Evolutionary conservation across 108 stramenopile genomes (phyloP).

Genomic region (Bacterosira constricta): DNA sequence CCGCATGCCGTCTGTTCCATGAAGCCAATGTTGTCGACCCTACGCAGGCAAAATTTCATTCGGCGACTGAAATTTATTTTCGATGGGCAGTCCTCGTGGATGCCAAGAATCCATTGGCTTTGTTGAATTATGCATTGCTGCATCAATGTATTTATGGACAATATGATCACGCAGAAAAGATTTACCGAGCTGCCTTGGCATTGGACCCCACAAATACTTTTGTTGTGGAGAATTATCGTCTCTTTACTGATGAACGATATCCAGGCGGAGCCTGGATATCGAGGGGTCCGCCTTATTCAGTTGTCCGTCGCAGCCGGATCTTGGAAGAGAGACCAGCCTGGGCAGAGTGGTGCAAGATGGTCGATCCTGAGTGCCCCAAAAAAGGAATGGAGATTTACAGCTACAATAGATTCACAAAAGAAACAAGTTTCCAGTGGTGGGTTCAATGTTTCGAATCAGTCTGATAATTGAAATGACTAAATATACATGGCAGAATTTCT

Average conservation of each 20-base stretch:
- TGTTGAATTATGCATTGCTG: conserved; percentile 61
- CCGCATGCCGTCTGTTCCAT: conserved; percentile 47
- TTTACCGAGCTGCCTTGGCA: conserved; percentile 56
- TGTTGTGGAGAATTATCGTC: conserved; percentile 52
- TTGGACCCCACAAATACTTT: conserved; percentile 45
- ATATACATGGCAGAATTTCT: too few species aligned
- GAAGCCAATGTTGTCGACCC: conserved; percentile 51
- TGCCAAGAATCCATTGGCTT: conserved; percentile 49
- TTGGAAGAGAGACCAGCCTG: conserved; percentile 44
- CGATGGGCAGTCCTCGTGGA: conserved; percentile 56
- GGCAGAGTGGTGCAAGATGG: conserved; percentile 54
- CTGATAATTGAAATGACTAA: too few species aligned
- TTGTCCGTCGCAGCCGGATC: conserved; percentile 33
- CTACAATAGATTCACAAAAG: conserved; percentile 47
- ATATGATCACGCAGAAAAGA: conserved; percentile 58
- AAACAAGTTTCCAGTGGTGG: conserved; percentile 28
- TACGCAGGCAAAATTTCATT: conserved; percentile 35
- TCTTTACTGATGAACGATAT: conserved; percentile 49
- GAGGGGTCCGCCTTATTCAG: conserved; percentile 38
- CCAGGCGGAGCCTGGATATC: conserved; percentile 52
- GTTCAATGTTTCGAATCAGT: too few species aligned
- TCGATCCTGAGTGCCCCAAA: conserved; percentile 35
- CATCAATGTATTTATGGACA: conserved; percentile 56
- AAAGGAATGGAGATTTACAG: conserved; percentile 44
- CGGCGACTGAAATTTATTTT: conserved; percentile 55